Base-by-base conservation (phyloP, 805 yeast genomes). In the Candida dajiaensis region DNA sequence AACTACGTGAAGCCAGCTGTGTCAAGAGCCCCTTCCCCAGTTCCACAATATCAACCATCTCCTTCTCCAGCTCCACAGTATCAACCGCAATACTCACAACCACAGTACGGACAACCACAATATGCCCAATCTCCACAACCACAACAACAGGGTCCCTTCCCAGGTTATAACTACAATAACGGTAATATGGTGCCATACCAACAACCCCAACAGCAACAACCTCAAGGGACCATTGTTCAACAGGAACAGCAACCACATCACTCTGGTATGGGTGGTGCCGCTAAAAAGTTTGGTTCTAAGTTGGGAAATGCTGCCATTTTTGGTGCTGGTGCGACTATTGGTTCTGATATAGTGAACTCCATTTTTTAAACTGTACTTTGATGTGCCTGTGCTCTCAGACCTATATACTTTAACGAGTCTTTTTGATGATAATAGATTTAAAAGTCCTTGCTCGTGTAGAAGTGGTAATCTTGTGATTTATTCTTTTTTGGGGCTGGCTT, bases 311-410 rank as follows among this genome's bases (percentile, higher is more conserved):
- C 97, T n/a, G 90, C 95, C 31, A 79, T 90, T 42, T 92, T 89
- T 54, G 97, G 97, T 66, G 97, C 96, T 10, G 98, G 98, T 72
- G 96, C 97, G 36, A 83, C 96, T 1, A 72, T 90, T 45, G 98
- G 98, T 60, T 76, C 87, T 40, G 89, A 85, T 58, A 57, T 92
- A 43, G 87, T 90, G 37, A 80, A 85, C 58, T 75, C 86, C 38
- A 83, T 87, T 49, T 81, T 84, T 56, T 81, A 67, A 62, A 10
- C 22, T 8, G 13, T 4, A 21, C 6, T 20, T 6, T n/a, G 8
- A 31, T 31, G n/a, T 4, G 20, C 18, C 20, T 11, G 15, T 28
- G 21, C n/a, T n/a, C n/a, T n/a, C n/a, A 23, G 36, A 16, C 4
- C 4, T 9, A 16, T 33, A 16, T 33, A 33, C 7, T 16, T 18